These are phyloP conservation scores for Akebia trifoliata DNA, from an alignment of 164 flowering plant genomes.

Conservation along the genomic window DNA sequence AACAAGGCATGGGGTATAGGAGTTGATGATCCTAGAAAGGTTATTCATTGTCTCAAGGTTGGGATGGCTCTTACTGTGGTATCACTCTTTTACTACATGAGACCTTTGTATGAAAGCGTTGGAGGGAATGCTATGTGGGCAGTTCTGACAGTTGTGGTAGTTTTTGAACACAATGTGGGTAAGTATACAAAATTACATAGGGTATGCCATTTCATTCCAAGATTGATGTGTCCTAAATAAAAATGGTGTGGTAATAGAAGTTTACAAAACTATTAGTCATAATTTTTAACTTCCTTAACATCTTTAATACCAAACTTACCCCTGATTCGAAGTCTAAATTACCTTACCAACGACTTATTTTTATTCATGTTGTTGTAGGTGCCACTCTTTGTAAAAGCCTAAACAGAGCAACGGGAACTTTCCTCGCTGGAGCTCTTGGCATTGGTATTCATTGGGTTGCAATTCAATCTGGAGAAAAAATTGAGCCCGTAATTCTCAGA, in stretches of 20 bases:
- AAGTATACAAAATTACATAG: slow-evolving; percentile 15
- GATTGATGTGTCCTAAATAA: background rate
- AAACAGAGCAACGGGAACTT: slow-evolving; percentile 55
- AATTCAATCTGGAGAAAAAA: slow-evolving; percentile 34
- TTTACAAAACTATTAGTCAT: background rate
- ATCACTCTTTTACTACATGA: slow-evolving; percentile 62
- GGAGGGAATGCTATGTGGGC: slow-evolving; percentile 84
- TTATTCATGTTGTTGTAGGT: slow-evolving; percentile 32
- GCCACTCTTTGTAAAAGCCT: slow-evolving; percentile 54
- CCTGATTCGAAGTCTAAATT: background rate
- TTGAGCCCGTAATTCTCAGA: slow-evolving; percentile 56
- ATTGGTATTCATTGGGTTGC: slow-evolving; percentile 61
- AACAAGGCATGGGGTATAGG: slow-evolving; percentile 47
- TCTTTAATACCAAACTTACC: background rate
- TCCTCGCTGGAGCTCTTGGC: slow-evolving; percentile 57
- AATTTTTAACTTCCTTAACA: background rate
- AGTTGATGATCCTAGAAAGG: slow-evolving; percentile 45
- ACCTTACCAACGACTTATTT: background rate
- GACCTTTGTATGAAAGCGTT: slow-evolving; percentile 59
- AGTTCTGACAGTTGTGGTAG: slow-evolving; percentile 75
- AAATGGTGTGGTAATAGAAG: background rate
- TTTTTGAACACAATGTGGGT: slow-evolving; percentile 65
- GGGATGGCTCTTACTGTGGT: slow-evolving; percentile 60
- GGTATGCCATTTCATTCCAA: too few species aligned
- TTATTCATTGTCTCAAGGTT: slow-evolving; percentile 65